Evolutionary conservation across 2,329 filamentous ascomycete genomes (phyloP), one percentile per base, ranked within the genome.

Genomic region (Aschersonia sp.): DNA sequence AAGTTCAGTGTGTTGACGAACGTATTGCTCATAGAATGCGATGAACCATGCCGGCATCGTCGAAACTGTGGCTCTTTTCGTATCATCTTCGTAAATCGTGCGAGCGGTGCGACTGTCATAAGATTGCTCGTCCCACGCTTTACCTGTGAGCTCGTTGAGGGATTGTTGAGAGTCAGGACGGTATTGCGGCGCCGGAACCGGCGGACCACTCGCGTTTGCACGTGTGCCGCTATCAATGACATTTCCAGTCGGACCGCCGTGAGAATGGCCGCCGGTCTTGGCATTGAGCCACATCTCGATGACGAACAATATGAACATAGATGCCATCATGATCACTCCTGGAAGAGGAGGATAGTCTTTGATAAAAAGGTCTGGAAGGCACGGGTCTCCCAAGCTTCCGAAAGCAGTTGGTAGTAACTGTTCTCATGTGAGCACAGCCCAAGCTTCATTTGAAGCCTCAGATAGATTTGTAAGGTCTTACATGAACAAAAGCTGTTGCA

Each of bases 401-500:
- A 80, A 81, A 12, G 77, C 77, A 4, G 75, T 79, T 0, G 77
- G 77, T 6, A 81, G 69, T 53, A 80, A 67, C 67, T 72, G 30
- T 4, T 37, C 22, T 2, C 5, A n/a, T 29, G 32, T 47, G 4
- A 48, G 49, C 43, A 49, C 8, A 4, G 8, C 35, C 35, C 35
- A 12, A 4, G 35, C 12, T 37, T 37, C 12, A 8, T 22, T 22
- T 22, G 2, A 22, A 22, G 2, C 22, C 22, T 12, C 35, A 12
- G 8, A 37, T 37, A 12, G 12, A 37, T 4, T 37, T 37, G 35
- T 2, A 12, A 37, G 22, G 2, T 22, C 69, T 54, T 56, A 79
- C 70, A 69, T 86, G 82, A 22, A 85, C 81, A 54, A 86, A 86
- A 3, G 82, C 82, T 2, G 82, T 86, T 30, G 82, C 81, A 49